These are phyloP conservation scores for Termitomyces sp. DNA, from an alignment of 1,284 basidiomycete species.

Conservation along the genomic window DNA sequence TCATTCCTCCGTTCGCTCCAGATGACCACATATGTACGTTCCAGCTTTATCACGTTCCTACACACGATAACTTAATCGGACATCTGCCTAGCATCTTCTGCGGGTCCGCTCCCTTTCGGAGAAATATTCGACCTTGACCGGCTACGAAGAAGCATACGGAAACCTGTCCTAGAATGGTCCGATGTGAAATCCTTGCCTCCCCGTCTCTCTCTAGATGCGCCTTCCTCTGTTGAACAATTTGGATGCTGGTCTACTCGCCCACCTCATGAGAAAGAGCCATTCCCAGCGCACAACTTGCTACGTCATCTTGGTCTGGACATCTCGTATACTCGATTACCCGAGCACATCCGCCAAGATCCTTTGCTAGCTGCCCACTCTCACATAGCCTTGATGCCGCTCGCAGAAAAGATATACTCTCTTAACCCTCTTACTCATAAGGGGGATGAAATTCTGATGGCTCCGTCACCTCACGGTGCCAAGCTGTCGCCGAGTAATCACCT, in stretches of 20 bases:
- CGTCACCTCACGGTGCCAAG: conserved; percentile 22
- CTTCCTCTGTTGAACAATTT: conserved; percentile 25
- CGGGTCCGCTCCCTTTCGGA: conserved; percentile 31
- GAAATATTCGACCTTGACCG: conserved; percentile 34
- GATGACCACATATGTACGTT: conserved; percentile 29
- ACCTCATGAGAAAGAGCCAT: conserved; percentile 19
- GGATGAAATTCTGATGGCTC: conserved; percentile 17
- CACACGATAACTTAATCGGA: not conserved
- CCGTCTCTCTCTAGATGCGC: conserved; percentile 15
- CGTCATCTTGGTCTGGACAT: conserved; percentile 28
- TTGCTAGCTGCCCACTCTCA: conserved; percentile 17
- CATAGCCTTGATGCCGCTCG: conserved; percentile 24
- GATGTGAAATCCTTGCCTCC: conserved; percentile 27
- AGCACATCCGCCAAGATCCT: conserved; percentile 16
- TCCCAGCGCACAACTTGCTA: conserved; percentile 19
- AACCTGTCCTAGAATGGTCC: conserved; percentile 37
- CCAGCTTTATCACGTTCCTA: not conserved
- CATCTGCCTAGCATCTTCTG: conserved; percentile 18
- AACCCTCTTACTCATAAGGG: conserved; percentile 11
- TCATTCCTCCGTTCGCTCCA: conserved; percentile 37
- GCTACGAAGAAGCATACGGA: conserved; percentile 24
- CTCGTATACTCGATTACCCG: conserved; percentile 28
- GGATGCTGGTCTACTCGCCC: conserved; percentile 36
- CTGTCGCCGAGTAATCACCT: conserved; percentile 32
- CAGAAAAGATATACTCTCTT: conserved; percentile 23